phyloP scores from a whole-genome alignment of 192 early-diverging fungal genomes.

The Coemansia sp. region DNA sequence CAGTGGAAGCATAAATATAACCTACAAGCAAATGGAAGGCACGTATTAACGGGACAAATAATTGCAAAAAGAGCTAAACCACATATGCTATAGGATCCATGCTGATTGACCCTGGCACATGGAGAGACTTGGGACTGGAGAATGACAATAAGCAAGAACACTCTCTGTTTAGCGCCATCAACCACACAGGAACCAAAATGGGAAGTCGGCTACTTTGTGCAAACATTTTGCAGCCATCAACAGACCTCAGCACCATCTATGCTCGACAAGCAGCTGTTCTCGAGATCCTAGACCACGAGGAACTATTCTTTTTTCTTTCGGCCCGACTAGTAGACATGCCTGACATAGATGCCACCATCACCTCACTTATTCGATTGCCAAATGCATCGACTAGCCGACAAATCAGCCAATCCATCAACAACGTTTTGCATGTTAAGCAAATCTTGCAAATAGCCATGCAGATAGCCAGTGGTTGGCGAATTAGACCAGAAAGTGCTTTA shows the following conservation, averaged over 20 bases:
- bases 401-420: conserved; percentile 64
- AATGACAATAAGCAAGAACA: conserved; percentile 7
- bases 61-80: background rate
- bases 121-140: conserved; percentile 35
- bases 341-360: conserved; percentile 61
- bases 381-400: conserved; percentile 55
- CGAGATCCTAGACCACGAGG: conserved; percentile 50
- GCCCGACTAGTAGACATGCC: conserved; percentile 45
- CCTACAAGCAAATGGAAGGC: conserved; percentile 44
- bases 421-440: conserved; percentile 68
- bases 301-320: conserved; percentile 53
- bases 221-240: conserved; percentile 73
- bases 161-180: conserved; percentile 30
- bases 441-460: conserved; percentile 54
- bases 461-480: conserved; percentile 38
- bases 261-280: conserved; percentile 32
- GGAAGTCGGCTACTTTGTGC: conserved; percentile 65
- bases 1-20: conserved; percentile 19
- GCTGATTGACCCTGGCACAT: conserved; percentile 50
- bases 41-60: background rate
- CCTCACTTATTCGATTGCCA: conserved; percentile 52
- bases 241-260: conserved; percentile 39
- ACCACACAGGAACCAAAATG: conserved; percentile 37
- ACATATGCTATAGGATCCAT: conserved; percentile 27
- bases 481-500: conserved; percentile 37